phyloP scores from a whole-genome alignment of 306 rosid species.

The Glycine soja region DNA sequence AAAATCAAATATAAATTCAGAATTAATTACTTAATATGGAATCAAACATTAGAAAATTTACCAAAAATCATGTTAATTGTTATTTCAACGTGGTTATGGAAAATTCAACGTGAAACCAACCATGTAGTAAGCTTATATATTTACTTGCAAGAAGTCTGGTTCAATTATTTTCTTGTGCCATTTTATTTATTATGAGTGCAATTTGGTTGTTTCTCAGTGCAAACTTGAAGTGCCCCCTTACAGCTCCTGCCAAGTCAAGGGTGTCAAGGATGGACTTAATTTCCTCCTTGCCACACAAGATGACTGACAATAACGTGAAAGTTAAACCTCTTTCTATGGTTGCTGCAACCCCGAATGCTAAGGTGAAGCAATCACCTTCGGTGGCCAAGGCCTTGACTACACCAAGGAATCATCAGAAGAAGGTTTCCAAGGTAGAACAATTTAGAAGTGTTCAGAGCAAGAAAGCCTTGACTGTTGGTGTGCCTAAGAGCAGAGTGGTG shows the following conservation, averaged over 20 bases:
- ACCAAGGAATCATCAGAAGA: constrained; percentile 77
- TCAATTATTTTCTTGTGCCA: neutral
- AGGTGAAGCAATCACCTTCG: constrained; percentile 62
- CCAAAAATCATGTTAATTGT: too few relatives aligned
- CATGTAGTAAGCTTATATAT: neutral
- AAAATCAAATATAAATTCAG: too few relatives aligned
- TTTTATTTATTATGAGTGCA: too few relatives aligned
- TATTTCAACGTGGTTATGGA: too few relatives aligned
- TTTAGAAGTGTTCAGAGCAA: constrained; percentile 80
- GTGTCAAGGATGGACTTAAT: constrained; percentile 73
- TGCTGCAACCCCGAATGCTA: constrained; percentile 67
- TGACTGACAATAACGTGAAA: constrained; percentile 40
- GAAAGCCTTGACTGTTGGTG: constrained; percentile 54
- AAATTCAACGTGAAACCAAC: too few relatives aligned
- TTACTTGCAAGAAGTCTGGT: neutral
- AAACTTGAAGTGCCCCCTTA: constrained; percentile 77
- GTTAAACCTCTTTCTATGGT: constrained; percentile 56
- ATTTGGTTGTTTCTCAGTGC: constrained; percentile 45
- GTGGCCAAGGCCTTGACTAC: constrained; percentile 75
- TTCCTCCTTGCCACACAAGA: constrained; percentile 64
- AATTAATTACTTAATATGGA: too few relatives aligned
- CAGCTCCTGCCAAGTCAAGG: constrained; percentile 89
- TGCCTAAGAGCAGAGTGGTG: constrained; percentile 65
- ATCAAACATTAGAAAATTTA: too few relatives aligned
- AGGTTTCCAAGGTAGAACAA: constrained; percentile 57